phyloP scores from a whole-genome alignment of 495 filamentous ascomycete genomes.

The Penicillium crystallinum region DNA sequence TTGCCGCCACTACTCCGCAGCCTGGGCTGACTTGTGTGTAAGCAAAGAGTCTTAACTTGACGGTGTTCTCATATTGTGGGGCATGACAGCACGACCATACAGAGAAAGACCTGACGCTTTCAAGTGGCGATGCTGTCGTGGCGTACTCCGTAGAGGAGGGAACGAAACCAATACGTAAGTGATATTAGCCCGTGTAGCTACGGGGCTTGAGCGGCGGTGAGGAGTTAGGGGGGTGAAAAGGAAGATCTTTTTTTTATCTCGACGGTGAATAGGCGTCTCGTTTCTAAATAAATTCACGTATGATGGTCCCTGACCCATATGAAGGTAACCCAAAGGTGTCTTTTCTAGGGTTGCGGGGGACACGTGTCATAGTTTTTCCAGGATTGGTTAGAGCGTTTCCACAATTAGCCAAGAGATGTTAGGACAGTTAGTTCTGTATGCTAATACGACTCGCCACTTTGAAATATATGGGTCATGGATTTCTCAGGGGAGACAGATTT shows the following conservation, averaged over 20 bases:
- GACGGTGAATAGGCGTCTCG: neutral
- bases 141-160: neutral
- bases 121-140: neutral
- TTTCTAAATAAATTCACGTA: neutral
- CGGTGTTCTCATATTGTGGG: neutral
- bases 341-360: slow-evolving; percentile 5
- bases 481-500: neutral
- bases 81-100: neutral
- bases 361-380: slow-evolving; percentile 3
- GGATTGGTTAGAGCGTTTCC: neutral
- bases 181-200: neutral
- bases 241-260: neutral
- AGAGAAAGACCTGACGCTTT: neutral
- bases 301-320: slow-evolving; percentile 1
- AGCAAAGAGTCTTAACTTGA: neutral
- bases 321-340: neutral
- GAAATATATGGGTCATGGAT: neutral
- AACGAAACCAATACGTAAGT: slow-evolving; percentile 1
- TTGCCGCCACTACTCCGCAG: slow-evolving; percentile 1
- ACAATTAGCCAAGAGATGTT: neutral
- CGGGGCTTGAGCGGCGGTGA: slow-evolving; percentile 3
- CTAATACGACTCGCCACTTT: slow-evolving; percentile 5
- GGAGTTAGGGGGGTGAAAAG: neutral
- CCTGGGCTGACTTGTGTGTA: neutral
- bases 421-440: neutral